phyloP scores from a whole-genome alignment of 2,329 filamentous ascomycete species.

The Aspergillus fructus region DNA sequence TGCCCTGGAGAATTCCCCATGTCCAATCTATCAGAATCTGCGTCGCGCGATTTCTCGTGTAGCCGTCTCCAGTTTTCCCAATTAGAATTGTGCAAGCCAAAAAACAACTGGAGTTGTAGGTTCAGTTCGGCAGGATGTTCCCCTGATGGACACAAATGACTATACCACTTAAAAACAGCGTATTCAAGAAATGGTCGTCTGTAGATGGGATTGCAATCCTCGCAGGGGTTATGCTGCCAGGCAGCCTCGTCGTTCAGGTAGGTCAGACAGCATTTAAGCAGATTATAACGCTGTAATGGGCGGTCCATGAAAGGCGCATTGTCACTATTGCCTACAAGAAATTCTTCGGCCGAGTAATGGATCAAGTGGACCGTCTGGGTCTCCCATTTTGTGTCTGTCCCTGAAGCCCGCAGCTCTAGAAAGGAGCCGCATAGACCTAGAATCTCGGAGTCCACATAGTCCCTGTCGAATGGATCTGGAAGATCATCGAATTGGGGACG shows the following conservation, averaged over 20 bases:
- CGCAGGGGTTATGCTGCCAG: neutral
- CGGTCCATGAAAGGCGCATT: neutral
- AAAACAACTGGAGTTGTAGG: neutral
- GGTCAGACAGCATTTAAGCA: neutral
- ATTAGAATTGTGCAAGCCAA: neutral
- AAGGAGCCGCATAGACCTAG: constrained; percentile 1
- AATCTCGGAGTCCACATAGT: neutral
- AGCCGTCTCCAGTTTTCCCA: neutral
- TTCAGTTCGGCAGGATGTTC: neutral
- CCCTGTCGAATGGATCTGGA: neutral
- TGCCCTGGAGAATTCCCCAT: no score
- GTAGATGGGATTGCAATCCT: neutral
- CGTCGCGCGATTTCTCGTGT: neutral
- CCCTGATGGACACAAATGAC: neutral
- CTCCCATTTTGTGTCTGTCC: neutral
- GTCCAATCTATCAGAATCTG: no score
- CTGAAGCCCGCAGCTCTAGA: neutral
- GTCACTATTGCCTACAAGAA: neutral
- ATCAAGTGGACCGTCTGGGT: constrained; percentile 1
- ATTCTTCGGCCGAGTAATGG: constrained; percentile 1
- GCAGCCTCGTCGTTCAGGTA: neutral
- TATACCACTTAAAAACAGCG: neutral
- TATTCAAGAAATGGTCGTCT: neutral
- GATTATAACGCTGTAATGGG: neutral
- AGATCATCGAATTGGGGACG: neutral